Conservation (phyloP, 2,329 filamentous ascomycete species). For the Aspergillus arachidicola region DNA sequence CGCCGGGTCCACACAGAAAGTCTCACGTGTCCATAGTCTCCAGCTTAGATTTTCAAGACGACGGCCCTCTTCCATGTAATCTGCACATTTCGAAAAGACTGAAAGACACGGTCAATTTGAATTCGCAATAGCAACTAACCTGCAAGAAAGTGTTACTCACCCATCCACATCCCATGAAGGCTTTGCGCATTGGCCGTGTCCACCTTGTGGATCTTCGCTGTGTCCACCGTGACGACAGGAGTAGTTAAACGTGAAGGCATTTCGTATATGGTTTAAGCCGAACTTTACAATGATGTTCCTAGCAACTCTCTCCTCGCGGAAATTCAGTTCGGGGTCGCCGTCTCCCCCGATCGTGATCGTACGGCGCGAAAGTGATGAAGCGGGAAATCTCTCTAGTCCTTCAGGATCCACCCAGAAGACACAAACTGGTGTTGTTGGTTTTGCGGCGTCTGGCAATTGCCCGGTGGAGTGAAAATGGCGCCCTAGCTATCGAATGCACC, state of each 20-base stretch:
- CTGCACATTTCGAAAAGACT: constrained; percentile 95
- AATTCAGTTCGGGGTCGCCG: constrained; percentile 42
- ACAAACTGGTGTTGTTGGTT: constrained; percentile 14
- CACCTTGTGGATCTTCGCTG: constrained; percentile 89
- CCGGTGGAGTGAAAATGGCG: constrained; percentile 23
- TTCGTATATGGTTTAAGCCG: constrained; percentile 30
- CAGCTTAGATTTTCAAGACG: constrained; percentile 94
- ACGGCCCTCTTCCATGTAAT: constrained; percentile 89
- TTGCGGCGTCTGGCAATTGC: constrained; percentile 23
- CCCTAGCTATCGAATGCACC: constrained; percentile 22
- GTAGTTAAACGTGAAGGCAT: constrained; percentile 87
- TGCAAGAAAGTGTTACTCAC: constrained; percentile 58
- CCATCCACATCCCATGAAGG: constrained; percentile 95
- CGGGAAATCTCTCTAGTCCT: constrained; percentile 22
- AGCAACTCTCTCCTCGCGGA: constrained; percentile 6
- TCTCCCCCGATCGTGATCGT: constrained; percentile 47
- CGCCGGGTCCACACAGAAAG: constrained; percentile 77
- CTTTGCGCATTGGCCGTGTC: constrained; percentile 91
- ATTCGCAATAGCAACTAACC: constrained; percentile 20
- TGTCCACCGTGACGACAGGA: constrained; percentile 88
- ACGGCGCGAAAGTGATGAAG: constrained; percentile 38
- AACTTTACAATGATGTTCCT: constrained; percentile 9
- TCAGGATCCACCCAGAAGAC: constrained; percentile 12
- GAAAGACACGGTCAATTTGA: constrained; percentile 21
- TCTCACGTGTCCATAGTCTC: constrained; percentile 93